phyloP scores from a whole-genome alignment of 345 rosid species.

The Bruguiera gymnorhiza region DNA sequence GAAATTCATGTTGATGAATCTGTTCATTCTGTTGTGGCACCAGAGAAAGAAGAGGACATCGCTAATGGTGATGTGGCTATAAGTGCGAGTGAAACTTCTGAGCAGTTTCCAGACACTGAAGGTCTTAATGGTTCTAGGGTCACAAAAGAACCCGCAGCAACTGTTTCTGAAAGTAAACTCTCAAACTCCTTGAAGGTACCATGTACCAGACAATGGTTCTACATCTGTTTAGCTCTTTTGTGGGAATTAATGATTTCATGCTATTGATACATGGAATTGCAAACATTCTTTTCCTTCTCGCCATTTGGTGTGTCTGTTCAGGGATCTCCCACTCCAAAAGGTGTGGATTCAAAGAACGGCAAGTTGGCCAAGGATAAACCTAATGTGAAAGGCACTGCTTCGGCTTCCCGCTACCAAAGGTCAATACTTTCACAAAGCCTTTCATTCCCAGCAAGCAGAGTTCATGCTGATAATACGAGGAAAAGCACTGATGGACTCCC shows the following conservation, averaged over 20 bases:
- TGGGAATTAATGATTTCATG: slow-evolving; percentile 1
- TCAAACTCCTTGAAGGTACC: slow-evolving; percentile 51
- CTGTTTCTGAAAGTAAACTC: slow-evolving; percentile 39
- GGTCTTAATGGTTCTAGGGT: no score
- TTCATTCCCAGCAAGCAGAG: slow-evolving; percentile 63
- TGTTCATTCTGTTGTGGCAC: slow-evolving; percentile 9
- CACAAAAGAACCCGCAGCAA: slow-evolving; percentile 4
- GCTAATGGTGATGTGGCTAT: slow-evolving; percentile 19
- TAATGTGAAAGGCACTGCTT: slow-evolving; percentile 38
- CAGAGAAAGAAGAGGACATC: slow-evolving; percentile 29
- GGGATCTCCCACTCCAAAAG: slow-evolving; percentile 34
- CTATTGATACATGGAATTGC: background rate
- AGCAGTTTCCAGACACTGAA: slow-evolving; percentile 9
- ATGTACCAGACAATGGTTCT: slow-evolving; percentile 18
- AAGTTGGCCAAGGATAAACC: slow-evolving; percentile 51
- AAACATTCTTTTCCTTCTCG: no score
- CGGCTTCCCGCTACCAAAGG: slow-evolving; percentile 42
- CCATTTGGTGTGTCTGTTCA: slow-evolving; percentile 17
- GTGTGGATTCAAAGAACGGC: slow-evolving; percentile 33
- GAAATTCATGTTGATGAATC: slow-evolving; percentile 32
- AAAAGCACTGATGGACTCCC: slow-evolving; percentile 55
- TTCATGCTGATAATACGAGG: slow-evolving; percentile 38
- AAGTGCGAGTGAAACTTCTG: slow-evolving; percentile 25
- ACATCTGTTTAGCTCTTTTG: slow-evolving; percentile 11
- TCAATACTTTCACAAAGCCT: slow-evolving; percentile 57